Evolutionary conservation across 140 eudicot species (phyloP).

Genomic region (Erigeron philadelphicus): DNA sequence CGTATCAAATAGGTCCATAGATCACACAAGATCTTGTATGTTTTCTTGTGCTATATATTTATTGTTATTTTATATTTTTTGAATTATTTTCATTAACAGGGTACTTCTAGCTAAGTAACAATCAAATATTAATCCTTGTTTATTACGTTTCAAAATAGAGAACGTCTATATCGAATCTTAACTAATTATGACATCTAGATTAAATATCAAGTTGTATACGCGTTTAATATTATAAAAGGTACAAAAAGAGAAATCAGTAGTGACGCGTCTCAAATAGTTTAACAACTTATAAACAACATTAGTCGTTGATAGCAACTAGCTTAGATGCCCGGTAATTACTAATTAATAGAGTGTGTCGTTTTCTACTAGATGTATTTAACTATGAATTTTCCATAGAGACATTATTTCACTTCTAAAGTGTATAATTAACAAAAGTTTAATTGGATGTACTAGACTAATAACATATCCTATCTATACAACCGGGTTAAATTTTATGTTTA

Average conservation of each 20-base stretch:
- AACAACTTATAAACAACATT: conserved; percentile 3
- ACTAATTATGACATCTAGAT: conserved; percentile 14
- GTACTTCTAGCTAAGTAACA: conserved; percentile 22
- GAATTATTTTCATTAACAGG: neutral
- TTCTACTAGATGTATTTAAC: neutral
- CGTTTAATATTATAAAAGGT: conserved; percentile 2
- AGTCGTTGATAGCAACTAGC: conserved; percentile 13
- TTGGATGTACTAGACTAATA: no score
- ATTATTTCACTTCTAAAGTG: no score
- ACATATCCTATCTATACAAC: no score
- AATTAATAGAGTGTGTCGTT: conserved; percentile 9
- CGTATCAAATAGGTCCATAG: conserved; percentile 47
- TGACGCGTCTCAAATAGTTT: conserved; percentile 32
- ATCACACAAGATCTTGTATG: conserved; percentile 54
- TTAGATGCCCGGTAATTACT: no score
- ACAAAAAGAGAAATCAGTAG: conserved; percentile 11
- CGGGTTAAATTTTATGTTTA: no score
- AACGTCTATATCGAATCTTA: conserved; percentile 20
- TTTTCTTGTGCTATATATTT: conserved; percentile 34
- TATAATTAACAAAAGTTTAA: no score
- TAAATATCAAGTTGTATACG: neutral
- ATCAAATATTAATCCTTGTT: conserved; percentile 25
- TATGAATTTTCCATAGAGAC: no score
- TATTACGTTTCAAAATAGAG: conserved; percentile 22
- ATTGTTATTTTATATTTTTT: neutral